phyloP scores from a whole-genome alignment of 805 yeast genomes.

The Candida insectalens region DNA sequence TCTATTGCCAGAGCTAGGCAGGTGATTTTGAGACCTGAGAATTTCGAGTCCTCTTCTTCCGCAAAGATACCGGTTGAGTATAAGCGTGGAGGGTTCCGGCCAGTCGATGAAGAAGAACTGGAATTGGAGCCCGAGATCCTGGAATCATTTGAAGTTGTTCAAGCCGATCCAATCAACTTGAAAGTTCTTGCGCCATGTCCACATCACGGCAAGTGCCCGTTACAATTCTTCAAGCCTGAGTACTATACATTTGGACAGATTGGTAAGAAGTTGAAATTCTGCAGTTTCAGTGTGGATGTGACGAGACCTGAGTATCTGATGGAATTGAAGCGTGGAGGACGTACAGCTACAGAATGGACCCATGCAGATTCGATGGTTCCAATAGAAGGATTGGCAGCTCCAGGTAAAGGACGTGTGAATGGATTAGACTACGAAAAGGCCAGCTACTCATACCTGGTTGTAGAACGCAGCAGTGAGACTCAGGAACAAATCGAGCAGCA shows the following conservation, averaged over 20 bases:
- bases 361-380: conserved; percentile 48
- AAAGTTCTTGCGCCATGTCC: conserved; percentile 82
- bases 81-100: conserved; percentile 21
- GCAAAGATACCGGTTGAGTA: conserved; percentile 68
- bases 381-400: conserved; percentile 29
- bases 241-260: conserved; percentile 42
- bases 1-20: conserved; percentile 85
- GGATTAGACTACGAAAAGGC: conserved; percentile 66
- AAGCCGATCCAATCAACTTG: conserved; percentile 32
- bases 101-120: conserved; percentile 10
- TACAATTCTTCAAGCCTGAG: conserved; percentile 69
- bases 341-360: conserved; percentile 66
- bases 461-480: conserved; percentile 47
- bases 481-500: conserved; percentile 6
- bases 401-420: conserved; percentile 50
- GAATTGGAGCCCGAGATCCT: conserved; percentile 17
- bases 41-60: conserved; percentile 33
- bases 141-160: conserved; percentile 7
- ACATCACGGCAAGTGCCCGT: conserved; percentile 79
- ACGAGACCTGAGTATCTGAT: conserved; percentile 70
- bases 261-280: conserved; percentile 60
- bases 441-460: conserved; percentile 63
- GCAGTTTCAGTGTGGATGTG: conserved; percentile 63
- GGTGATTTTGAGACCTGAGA: conserved; percentile 79
- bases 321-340: conserved; percentile 78